phyloP scores from a whole-genome alignment of 2,329 filamentous ascomycete species.

The Sporothrix pallida region DNA sequence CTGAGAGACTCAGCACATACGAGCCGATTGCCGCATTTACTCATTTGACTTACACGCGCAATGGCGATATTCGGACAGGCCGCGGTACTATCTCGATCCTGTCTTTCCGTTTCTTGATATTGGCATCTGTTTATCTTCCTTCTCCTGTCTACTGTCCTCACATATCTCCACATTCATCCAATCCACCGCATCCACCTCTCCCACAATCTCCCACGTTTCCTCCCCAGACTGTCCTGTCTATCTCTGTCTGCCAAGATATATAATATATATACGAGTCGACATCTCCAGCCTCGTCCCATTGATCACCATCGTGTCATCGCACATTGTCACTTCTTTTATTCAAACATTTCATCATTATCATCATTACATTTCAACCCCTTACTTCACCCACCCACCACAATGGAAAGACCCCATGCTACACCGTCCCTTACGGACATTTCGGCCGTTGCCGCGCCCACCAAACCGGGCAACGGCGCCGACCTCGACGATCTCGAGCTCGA shows the following conservation, averaged over 20 bases:
- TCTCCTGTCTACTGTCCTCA: neutral
- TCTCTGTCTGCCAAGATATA: slow-evolving; percentile 6
- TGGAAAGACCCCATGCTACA: slow-evolving; percentile 11
- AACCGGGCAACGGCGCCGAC: neutral
- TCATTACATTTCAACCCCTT: neutral
- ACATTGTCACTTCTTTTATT: neutral
- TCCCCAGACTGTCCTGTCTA: too few relatives aligned
- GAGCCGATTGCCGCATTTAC: neutral
- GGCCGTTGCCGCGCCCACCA: neutral
- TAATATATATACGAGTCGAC: neutral
- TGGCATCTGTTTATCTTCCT: slow-evolving; percentile 2
- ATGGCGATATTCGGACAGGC: neutral
- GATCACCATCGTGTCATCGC: neutral
- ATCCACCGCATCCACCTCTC: neutral
- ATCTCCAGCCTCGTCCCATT: neutral
- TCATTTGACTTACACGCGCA: neutral
- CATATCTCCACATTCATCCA: slow-evolving; percentile 15
- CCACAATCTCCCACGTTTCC: too few relatives aligned
- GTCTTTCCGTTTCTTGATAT: neutral
- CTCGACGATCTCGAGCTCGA: slow-evolving; percentile 44
- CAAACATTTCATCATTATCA: neutral
- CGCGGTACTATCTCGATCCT: neutral
- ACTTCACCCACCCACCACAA: neutral
- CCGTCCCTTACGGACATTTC: neutral
- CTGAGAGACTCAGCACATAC: neutral